Evolutionary conservation across 176 grass and related monocot genomes (phyloP).

Genomic region (Cenchrus purpureus): DNA sequence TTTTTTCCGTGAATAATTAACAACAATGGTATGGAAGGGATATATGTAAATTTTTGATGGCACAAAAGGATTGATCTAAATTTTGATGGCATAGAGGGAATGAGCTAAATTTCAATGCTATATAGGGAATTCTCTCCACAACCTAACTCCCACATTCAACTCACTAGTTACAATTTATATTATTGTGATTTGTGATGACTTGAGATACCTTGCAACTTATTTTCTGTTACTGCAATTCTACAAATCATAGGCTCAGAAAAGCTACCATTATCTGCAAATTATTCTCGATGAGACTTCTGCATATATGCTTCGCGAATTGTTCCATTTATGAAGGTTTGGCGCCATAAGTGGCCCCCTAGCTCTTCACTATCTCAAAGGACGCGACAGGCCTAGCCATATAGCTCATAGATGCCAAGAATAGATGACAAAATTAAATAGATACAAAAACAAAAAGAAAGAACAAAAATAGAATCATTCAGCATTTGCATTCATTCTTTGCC

Average conservation of each 20-base stretch:
- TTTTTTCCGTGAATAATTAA: no score
- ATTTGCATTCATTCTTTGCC: not conserved
- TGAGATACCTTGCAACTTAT: not conserved
- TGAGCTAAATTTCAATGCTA: no score
- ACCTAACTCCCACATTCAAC: no score
- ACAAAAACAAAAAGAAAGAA: not conserved
- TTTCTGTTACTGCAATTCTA: not conserved
- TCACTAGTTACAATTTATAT: no score
- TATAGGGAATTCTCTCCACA: no score
- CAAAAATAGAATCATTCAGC: not conserved
- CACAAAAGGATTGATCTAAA: no score
- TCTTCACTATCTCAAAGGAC: slow-evolving; percentile 38
- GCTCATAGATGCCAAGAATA: slow-evolving; percentile 4
- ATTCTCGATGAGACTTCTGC: slow-evolving; percentile 28
- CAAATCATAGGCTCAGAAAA: not conserved
- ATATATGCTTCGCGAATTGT: slow-evolving; percentile 43
- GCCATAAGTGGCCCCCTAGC: slow-evolving; percentile 23
- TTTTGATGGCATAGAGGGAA: no score
- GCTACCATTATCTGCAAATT: slow-evolving; percentile 17
- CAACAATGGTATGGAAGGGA: no score
- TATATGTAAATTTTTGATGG: no score
- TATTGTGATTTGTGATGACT: not conserved
- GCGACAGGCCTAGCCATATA: not conserved
- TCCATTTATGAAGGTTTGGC: slow-evolving; percentile 29
- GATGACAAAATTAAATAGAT: not conserved